These are phyloP conservation scores for Sporothrix euskadiensis DNA, from an alignment of 2,329 filamentous ascomycete genomes.

Conservation along the genomic window DNA sequence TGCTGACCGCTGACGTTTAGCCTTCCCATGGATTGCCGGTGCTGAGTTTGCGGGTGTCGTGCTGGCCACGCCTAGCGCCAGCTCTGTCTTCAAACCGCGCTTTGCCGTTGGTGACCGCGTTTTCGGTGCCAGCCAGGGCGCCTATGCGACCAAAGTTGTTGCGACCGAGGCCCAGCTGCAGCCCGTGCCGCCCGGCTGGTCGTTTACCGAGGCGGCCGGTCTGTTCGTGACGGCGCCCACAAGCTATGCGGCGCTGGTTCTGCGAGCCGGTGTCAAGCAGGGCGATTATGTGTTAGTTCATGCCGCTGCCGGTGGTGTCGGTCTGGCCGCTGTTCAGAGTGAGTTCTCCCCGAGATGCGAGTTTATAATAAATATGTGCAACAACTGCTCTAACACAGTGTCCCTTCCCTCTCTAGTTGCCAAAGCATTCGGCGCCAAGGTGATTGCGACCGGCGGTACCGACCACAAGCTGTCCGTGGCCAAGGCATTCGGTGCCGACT, in stretches of 20 bases:
- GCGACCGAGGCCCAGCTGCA: constrained; percentile 67
- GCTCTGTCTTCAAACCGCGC: constrained; percentile 52
- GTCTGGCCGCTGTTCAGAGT: constrained; percentile 83
- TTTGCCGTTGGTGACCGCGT: constrained; percentile 80
- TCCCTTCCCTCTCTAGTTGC: constrained; percentile 55
- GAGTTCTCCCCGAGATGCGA: constrained; percentile 28
- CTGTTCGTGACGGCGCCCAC: constrained; percentile 92
- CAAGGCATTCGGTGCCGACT: constrained; percentile 77
- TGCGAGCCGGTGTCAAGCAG: constrained; percentile 71
- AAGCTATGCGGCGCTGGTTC: constrained; percentile 79
- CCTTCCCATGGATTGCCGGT: constrained; percentile 84
- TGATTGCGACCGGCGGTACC: constrained; percentile 89
- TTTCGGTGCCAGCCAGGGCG: constrained; percentile 84
- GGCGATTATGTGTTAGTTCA: constrained; percentile 90
- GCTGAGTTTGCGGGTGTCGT: constrained; percentile 83
- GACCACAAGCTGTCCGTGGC: constrained; percentile 78
- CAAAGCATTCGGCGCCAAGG: constrained; percentile 85
- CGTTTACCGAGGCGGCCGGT: constrained; percentile 79
- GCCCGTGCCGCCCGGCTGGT: constrained; percentile 78
- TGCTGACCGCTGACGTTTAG: constrained; percentile 37
- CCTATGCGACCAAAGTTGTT: constrained; percentile 75
- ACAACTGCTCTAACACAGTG: neutral
- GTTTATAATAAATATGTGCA: neutral
- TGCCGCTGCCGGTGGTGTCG: constrained; percentile 88
- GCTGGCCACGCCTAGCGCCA: constrained; percentile 52